These are phyloP conservation scores for Xylaria bambusicola DNA, from an alignment of 495 filamentous ascomycete genomes.

Conservation along the genomic window DNA sequence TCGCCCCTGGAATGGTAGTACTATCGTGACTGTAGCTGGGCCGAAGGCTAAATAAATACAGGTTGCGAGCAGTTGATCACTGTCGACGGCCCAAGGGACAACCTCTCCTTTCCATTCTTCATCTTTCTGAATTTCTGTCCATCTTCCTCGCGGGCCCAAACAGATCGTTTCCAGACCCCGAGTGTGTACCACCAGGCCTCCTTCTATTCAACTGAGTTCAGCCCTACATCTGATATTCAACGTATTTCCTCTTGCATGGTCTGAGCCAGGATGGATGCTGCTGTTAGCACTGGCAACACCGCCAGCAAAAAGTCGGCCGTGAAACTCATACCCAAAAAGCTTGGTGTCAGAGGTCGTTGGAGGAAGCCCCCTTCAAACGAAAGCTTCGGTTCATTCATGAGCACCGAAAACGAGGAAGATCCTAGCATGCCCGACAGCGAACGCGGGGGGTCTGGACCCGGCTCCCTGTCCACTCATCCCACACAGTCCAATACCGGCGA, in stretches of 20 bases:
- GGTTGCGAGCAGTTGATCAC: too few relatives aligned
- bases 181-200: not conserved
- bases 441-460: slow-evolving; percentile 25
- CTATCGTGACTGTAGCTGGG: too few relatives aligned
- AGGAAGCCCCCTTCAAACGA: slow-evolving; percentile 43
- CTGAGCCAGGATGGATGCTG: slow-evolving; percentile 30
- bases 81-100: too few relatives aligned
- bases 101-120: too few relatives aligned
- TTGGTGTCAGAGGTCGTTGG: slow-evolving; percentile 46
- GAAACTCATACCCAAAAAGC: slow-evolving; percentile 51
- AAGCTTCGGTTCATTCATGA: slow-evolving; percentile 39
- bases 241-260: not conserved
- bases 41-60: too few relatives aligned
- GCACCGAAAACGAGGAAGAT: slow-evolving; percentile 33
- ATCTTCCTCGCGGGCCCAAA: not conserved
- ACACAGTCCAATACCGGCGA: slow-evolving; percentile 26
- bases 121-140: not conserved
- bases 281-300: slow-evolving; percentile 29
- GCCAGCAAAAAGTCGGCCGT: slow-evolving; percentile 41
- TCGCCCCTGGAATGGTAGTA: too few relatives aligned
- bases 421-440: slow-evolving; percentile 28
- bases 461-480: slow-evolving; percentile 29
- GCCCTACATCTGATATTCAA: not conserved
- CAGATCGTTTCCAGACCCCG: not conserved
- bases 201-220: not conserved